Evolutionary conservation across 345 rosid genomes (phyloP), one percentile per base, ranked within the genome.

Genomic region (Lepidium africanum): DNA sequence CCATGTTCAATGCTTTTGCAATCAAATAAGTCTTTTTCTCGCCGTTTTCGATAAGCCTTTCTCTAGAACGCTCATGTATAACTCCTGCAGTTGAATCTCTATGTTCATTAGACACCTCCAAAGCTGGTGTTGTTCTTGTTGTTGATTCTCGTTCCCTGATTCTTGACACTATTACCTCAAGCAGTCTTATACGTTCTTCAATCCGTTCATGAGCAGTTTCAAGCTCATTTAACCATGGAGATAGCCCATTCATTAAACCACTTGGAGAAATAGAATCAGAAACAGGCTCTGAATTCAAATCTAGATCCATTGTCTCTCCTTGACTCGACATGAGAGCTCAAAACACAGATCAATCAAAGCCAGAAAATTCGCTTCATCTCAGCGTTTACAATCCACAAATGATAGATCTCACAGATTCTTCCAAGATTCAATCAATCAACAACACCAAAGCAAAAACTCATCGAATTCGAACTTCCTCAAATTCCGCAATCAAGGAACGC

Each of bases 181-280:
- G 84, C 51, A 74, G 82, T 61, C 92, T 77, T 9, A 86, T 68
- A 7, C 86, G 90, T 27, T 83, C 90, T 71, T 82, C 89, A 19
- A 86, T 78, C 33, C 63, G 76, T 5, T 70, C 84, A 23, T 83
- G 82, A 35, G 84, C 74, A 4, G 76, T 65, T 77, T 79, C 86
- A 16, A 81, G 62, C 48, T 84, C 89, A 36, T 54, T 73, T 58
- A 77, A 52, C 62, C 81, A 75, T 19, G 80, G 74, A 14, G 76
- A 75, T 37, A 76, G 63, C 50, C 75, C 80, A 2, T 49, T 10
- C 33, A 82, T 55, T 19, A 80, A 70, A 71, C 65, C 77, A 27
- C 43, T 25, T 0, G 68, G 77, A 40, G 77, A 60, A 8, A 65
- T 23, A 13, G 80, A 65, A 43, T 71, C 79, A 47, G 61, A 47